A percentile compares a stretch with the other conserved stretches of the same genome.
Conservation (phyloP, 768 basidiomycete species). For the Phylloporus sp. region DNA sequence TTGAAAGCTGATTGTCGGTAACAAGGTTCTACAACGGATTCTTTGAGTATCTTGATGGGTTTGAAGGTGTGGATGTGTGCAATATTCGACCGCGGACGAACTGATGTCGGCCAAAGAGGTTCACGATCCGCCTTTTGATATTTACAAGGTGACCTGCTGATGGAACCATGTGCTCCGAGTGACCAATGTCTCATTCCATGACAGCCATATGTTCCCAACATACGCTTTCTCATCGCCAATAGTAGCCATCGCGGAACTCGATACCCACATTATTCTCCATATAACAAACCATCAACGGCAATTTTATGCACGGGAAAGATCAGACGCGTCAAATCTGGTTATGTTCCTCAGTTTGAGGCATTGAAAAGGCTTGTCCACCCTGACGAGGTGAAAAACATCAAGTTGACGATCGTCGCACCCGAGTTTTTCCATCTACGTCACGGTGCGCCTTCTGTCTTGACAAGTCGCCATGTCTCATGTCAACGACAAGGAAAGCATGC, state of each 20-base stretch:
- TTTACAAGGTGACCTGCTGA: background rate
- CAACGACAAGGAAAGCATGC: slow-evolving; percentile 19
- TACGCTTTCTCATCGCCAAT: slow-evolving; percentile 15
- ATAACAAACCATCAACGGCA: slow-evolving; percentile 19
- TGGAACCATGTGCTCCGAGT: background rate
- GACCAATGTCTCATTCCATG: background rate
- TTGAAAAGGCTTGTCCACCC: slow-evolving; percentile 55
- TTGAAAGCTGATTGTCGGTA: slow-evolving; percentile 17
- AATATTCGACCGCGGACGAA: background rate
- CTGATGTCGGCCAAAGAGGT: background rate
- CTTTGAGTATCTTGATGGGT: background rate
- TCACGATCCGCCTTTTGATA: background rate
- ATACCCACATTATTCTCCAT: background rate
- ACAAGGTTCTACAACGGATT: background rate
- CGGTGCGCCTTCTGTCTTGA: slow-evolving; percentile 34
- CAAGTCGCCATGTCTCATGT: background rate
- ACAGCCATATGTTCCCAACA: slow-evolving; percentile 2
- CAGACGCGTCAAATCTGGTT: slow-evolving; percentile 57
- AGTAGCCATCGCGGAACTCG: slow-evolving; percentile 1
- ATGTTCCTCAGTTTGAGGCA: slow-evolving; percentile 59
- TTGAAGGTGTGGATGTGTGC: background rate
- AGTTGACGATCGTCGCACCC: slow-evolving; percentile 68
- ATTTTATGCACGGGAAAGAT: slow-evolving; percentile 53
- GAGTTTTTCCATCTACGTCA: slow-evolving; percentile 71
- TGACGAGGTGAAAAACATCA: slow-evolving; percentile 63